Evolutionary conservation across 192 early-diverging fungal genomes (phyloP), one percentile per base, ranked within the genome.

Genomic region (Pilobolus umbonatus): DNA sequence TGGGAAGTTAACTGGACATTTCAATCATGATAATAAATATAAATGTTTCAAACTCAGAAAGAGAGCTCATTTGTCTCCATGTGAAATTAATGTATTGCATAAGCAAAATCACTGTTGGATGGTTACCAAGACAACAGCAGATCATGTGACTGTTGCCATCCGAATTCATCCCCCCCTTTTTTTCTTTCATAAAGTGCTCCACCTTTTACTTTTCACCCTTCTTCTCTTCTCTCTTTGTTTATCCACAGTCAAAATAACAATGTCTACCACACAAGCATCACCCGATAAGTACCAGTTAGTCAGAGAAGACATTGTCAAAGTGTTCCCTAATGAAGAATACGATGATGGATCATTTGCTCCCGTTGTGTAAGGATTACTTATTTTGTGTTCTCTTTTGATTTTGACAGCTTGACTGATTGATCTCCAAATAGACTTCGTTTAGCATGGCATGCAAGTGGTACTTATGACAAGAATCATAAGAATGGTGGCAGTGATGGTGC

Each of bases 271-370:
- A 35, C 51, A 62, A 47, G 60, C 40, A 24, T 25, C 60, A 25
- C 53, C 59, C 34, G 70, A 72, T 44, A 72, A 76, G 63, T 76
- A 73, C n/a, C 28, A 45, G 19, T 63, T 51, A 21, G 75, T 76
- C 21, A 59, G 71, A 32, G 54, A 73, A 49, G 75, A 64, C 25
- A 76, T 76, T 36, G 54, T 60, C 5, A 60, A 66, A 32, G 54
- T 67, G 15, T 61, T 77, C 53, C 65, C 61, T 22, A 44, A 72
- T 4, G 43, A 55, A 52, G 70, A 62, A 21, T 74, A 62, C 49
- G 68, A 80, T 48, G 88, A 89, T 68, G 87, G 84, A 12, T 80
- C 78, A 8, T 50, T 81, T 44, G 88, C 76, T n/a, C 88, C 88
- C 22, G 78, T 89, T 49, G 62, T 87, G 70, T 72, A 67, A 62